A percentile compares a stretch with the other conserved stretches of the same genome.
These are phyloP conservation scores for Diphasiastrum complanatum DNA, from an alignment of 83 land plant genomes.

Conservation along the genomic window DNA sequence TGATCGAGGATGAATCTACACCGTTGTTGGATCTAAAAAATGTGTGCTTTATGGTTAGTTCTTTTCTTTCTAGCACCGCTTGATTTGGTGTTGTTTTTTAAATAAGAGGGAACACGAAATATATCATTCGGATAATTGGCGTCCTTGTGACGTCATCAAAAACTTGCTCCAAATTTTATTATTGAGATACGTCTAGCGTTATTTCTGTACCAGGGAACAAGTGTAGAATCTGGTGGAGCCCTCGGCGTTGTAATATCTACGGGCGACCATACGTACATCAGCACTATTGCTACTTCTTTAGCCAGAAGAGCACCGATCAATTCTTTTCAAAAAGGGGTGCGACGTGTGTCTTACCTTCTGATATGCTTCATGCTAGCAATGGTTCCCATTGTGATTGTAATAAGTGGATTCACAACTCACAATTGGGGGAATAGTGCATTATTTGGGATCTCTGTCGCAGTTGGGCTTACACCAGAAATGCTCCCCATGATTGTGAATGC, in stretches of 20 bases:
- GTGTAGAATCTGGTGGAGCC: constrained; percentile 51
- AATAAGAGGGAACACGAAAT: background rate
- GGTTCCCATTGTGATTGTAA: constrained; percentile 29
- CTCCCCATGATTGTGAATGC: constrained; percentile 52
- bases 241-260: constrained; percentile 52
- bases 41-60: constrained; percentile 52
- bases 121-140: background rate
- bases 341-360: constrained; percentile 41
- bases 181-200: too few species aligned
- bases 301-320: constrained; percentile 39
- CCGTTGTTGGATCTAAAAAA: constrained; percentile 52
- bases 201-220: constrained; percentile 70
- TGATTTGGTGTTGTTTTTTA: background rate
- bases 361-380: constrained; percentile 38
- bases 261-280: constrained; percentile 48
- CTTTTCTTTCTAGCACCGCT: background rate
- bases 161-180: too few species aligned
- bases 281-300: constrained; percentile 43
- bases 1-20: constrained; percentile 35
- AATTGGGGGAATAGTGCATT: constrained; percentile 33
- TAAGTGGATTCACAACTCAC: constrained; percentile 26
- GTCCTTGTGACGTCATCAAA: too few species aligned
- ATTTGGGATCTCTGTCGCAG: constrained; percentile 50
- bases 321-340: constrained; percentile 43
- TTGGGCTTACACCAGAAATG: constrained; percentile 60